phyloP scores from a whole-genome alignment of 2,329 filamentous ascomycete genomes.

The Fonsecaea nubica region DNA sequence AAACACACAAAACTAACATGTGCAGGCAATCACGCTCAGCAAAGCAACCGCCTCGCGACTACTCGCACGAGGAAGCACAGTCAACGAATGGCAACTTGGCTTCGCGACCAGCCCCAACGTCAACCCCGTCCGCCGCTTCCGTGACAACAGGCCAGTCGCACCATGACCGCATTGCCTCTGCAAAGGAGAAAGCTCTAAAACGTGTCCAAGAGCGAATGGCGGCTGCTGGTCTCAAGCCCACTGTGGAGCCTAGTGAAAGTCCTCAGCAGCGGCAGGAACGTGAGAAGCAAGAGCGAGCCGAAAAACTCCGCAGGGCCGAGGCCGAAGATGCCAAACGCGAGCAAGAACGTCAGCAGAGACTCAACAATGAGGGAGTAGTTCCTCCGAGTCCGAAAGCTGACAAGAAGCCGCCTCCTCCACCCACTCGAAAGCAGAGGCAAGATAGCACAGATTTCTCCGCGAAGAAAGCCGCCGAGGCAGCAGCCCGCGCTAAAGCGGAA shows the following conservation, averaged over 20 bases:
- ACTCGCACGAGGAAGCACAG: slow-evolving; percentile 58
- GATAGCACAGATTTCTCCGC: slow-evolving; percentile 65
- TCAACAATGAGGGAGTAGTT: slow-evolving; percentile 75
- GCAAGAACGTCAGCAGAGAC: slow-evolving; percentile 79
- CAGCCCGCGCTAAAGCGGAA: slow-evolving; percentile 65
- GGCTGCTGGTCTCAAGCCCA: slow-evolving; percentile 86
- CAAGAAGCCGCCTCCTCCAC: slow-evolving; percentile 76
- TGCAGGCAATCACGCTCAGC: slow-evolving; percentile 59
- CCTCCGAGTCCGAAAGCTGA: slow-evolving; percentile 56
- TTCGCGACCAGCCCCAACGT: slow-evolving; percentile 53
- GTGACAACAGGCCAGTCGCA: slow-evolving; percentile 88
- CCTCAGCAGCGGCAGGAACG: slow-evolving; percentile 84
- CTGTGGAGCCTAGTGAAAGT: slow-evolving; percentile 78
- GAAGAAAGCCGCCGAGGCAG: slow-evolving; percentile 61
- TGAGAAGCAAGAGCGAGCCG: slow-evolving; percentile 84
- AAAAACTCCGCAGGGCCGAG: slow-evolving; percentile 86
- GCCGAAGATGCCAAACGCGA: slow-evolving; percentile 92
- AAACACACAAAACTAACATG: slow-evolving; percentile 18
- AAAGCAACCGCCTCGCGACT: slow-evolving; percentile 59
- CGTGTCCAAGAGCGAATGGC: slow-evolving; percentile 96
- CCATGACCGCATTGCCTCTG: slow-evolving; percentile 92
- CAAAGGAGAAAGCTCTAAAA: slow-evolving; percentile 95
- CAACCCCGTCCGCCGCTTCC: slow-evolving; percentile 63
- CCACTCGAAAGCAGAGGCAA: slow-evolving; percentile 71
- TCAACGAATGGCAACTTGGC: slow-evolving; percentile 52